Evolutionary conservation across 2,329 filamentous ascomycete genomes (phyloP), one percentile per base, ranked within the genome.

Genomic region (Colletotrichum sp.): DNA sequence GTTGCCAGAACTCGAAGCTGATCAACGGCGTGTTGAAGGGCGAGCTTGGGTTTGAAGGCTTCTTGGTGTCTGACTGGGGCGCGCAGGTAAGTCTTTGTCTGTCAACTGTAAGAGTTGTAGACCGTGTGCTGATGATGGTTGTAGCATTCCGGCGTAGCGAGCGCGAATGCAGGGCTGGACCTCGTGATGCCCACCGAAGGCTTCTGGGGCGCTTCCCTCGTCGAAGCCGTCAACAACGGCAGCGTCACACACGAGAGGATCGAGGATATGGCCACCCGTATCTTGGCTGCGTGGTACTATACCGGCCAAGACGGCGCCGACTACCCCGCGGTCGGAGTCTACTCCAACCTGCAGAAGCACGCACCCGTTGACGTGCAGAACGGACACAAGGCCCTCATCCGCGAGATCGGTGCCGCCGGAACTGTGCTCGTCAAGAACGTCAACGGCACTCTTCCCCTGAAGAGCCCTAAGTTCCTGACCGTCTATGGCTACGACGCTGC

Each of bases 141-240:
- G 21, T 10, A 58, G 43, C 55, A 58, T 24, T 16, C 58, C 7
- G 58, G 58, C 8, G 58, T 62, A 9, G 88, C 88, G 8, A 88
- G 89, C 61, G 92, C 94, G 26, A 88, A 93, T 76, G 90, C 91
- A 21, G 95, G 95, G 28, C 82, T 96, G 75, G 94, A 96, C 82
- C 95, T 96, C 94, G 92, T 92, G 2, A 96, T 96, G 94, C 94
- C 94, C 0, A 94, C 95, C 74, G 91, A 86, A 66, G 87, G 90
- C 78, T 91, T 83, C 80, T 91, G 91, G 81, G 95, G 95, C 0
- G 83, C 89, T 1, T 88, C 85, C 56, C 82, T 91, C 5, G 86
- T 89, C 34, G 92, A 91, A 90, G 91, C 91, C 1, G 82, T 86
- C 15, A 85, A 86, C 75, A 90, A 88, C 77, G 91, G 91, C 36